Percentiles rank a stretch among this genome's conserved stretches.
Evolutionary conservation across 495 filamentous ascomycete genomes (phyloP).

Genomic region (Aspergillus heteromorphus): DNA sequence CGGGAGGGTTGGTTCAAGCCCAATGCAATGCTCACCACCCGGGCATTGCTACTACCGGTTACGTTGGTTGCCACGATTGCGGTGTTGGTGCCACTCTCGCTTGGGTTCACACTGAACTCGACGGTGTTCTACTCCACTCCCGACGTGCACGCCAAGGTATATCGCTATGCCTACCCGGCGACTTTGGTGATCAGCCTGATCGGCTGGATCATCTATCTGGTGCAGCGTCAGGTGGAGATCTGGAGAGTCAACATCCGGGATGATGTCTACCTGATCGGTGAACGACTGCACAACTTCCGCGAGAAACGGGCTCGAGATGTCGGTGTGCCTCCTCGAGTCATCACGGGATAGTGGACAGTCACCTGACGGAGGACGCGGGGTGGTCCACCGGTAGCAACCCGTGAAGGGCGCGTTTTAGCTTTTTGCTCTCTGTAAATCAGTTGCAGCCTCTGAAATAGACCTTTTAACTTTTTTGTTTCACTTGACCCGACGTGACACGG

Average conservation of each 20-base stretch:
- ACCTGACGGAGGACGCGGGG: not conserved
- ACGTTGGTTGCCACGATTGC: conserved; percentile 51
- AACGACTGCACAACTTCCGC: conserved; percentile 88
- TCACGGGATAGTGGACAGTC: conserved; percentile 27
- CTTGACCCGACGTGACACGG: not conserved
- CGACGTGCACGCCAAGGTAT: conserved; percentile 50
- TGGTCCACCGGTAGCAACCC: not conserved
- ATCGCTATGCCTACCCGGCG: conserved; percentile 68
- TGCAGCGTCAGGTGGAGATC: conserved; percentile 51
- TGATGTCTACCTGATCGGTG: conserved; percentile 93
- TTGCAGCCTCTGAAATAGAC: not conserved
- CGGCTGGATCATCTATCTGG: conserved; percentile 34
- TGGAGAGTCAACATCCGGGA: conserved; percentile 85
- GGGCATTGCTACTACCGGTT: conserved; percentile 74
- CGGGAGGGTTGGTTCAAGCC: conserved; percentile 78
- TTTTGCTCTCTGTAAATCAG: not conserved
- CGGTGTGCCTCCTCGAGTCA: conserved; percentile 35
- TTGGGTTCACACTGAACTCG: conserved; percentile 42
- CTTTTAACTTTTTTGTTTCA: not conserved
- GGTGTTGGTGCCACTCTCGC: conserved; percentile 51
- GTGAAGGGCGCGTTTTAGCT: not conserved
- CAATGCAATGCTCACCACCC: conserved; percentile 69
- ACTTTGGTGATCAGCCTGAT: conserved; percentile 46
- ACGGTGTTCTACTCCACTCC: conserved; percentile 36
- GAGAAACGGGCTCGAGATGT: conserved; percentile 47